Evolutionary conservation across 208 protist genomes (phyloP), one percentile per base, ranked within the genome.

Genomic region (Wallacemonas sp.): DNA sequence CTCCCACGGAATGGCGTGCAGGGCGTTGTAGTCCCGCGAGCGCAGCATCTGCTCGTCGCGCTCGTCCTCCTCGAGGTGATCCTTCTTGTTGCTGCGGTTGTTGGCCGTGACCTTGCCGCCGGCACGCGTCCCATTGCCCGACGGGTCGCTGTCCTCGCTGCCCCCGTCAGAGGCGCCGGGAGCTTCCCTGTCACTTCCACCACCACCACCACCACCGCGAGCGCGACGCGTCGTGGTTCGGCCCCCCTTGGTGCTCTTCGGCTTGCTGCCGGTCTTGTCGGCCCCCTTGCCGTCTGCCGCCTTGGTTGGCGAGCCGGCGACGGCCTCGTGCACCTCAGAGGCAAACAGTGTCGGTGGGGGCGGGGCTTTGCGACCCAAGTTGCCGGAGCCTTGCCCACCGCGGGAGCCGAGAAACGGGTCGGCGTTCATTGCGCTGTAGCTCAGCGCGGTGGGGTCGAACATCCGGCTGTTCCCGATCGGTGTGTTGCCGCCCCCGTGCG

Each of bases 1-100:
- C 61, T 94, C 86, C 88, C 91, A 96, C 52, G 91, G 91, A 61
- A 96, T 96, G 57, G 84, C 82, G 70, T 96, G 91, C 41, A 96
- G 70, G 11, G 86, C 91, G 57, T 87, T 88, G 49, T 78, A 87
- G 62, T 79, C 84, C 49, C 76, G 64, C 29, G 76, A 76, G 29
- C 76, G 75, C 52, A 86, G 84, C 46, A 79, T 81, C 16, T 72
- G 73, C 70, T 96, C 88, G 29, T 96, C 84, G 12, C 71, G 72
- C 65, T 92, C 86, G 45, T 95, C 86, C 29, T 87, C 79, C 41
- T 92, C 86, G 26, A 71, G 11, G 61, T 62, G 52, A 52, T 66
- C 23, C 57, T 71, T 68, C 33, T 68, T 41, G 20, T 57, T 63
- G 29, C 59, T 55, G 7, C 69, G 75, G 32, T 84, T 41, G 25